Evolutionary conservation across 2,329 filamentous ascomycete genomes (phyloP).

Genomic region (Spiromastix sp.): DNA sequence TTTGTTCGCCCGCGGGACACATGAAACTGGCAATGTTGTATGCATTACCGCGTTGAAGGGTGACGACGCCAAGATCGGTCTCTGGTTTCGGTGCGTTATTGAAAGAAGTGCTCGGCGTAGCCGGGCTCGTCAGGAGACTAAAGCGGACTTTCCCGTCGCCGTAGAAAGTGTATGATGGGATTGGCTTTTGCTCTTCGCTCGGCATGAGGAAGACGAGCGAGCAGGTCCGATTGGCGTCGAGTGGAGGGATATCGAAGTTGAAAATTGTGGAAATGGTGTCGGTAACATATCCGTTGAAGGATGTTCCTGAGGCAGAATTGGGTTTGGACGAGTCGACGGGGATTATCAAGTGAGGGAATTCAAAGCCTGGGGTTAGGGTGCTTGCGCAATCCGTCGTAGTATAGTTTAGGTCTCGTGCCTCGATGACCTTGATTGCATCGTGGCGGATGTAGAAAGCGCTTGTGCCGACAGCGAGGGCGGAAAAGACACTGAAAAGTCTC

Average conservation of each 20-base stretch:
- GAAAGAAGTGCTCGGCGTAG: conserved; percentile 42
- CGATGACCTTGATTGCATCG: background rate
- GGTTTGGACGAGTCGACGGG: conserved; percentile 47
- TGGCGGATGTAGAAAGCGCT: conserved; percentile 7
- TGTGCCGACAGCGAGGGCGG: conserved; percentile 6
- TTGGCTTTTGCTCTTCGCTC: conserved; percentile 44
- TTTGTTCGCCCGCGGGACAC: conserved; percentile 44
- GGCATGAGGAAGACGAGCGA: conserved; percentile 58
- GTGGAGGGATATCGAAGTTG: conserved; percentile 56
- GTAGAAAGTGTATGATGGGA: conserved; percentile 46
- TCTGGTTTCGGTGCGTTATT: conserved; percentile 40
- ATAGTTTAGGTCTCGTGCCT: conserved; percentile 4
- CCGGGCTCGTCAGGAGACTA: conserved; percentile 37
- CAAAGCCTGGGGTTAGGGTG: conserved; percentile 35
- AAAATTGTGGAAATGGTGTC: conserved; percentile 48
- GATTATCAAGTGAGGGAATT: conserved; percentile 54
- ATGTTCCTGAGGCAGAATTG: conserved; percentile 42
- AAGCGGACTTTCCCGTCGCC: conserved; percentile 46
- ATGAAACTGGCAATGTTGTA: conserved; percentile 44
- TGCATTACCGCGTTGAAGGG: conserved; percentile 43
- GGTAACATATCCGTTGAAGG: conserved; percentile 47
- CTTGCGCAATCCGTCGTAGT: conserved; percentile 33
- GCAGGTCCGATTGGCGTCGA: conserved; percentile 49
- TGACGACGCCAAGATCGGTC: conserved; percentile 34
- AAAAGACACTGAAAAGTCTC: conserved; percentile 7